Evolutionary conservation across 495 filamentous ascomycete species (phyloP).

Genomic region (Penicillium goetzii): DNA sequence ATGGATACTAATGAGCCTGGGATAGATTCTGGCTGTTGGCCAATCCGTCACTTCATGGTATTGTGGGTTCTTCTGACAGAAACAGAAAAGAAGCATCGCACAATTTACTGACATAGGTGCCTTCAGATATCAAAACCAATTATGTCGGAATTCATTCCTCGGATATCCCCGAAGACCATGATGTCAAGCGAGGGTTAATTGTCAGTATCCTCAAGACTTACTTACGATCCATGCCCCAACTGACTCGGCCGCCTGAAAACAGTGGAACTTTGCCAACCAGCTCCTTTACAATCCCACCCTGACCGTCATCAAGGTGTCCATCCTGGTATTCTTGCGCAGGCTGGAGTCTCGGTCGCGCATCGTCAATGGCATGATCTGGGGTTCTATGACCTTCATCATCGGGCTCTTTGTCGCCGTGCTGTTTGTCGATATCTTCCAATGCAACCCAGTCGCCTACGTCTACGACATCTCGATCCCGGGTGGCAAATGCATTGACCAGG

Average conservation of each 20-base stretch:
- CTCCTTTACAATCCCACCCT: slow-evolving; percentile 67
- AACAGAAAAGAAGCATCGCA: background rate
- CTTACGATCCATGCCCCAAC: background rate
- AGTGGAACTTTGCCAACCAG: slow-evolving; percentile 58
- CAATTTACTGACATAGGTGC: slow-evolving; percentile 10
- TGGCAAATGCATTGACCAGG: slow-evolving; percentile 47
- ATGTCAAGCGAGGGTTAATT: slow-evolving; percentile 24
- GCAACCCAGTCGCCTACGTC: slow-evolving; percentile 48
- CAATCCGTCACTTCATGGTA: slow-evolving; percentile 38
- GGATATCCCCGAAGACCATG: slow-evolving; percentile 44
- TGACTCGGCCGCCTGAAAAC: background rate
- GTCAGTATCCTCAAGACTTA: slow-evolving; percentile 20
- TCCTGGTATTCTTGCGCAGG: slow-evolving; percentile 55
- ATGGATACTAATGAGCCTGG: background rate
- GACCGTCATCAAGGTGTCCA: slow-evolving; percentile 60
- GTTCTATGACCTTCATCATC: slow-evolving; percentile 52
- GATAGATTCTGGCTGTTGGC: slow-evolving; percentile 28
- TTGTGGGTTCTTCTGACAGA: slow-evolving; percentile 24
- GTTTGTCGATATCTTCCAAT: slow-evolving; percentile 63
- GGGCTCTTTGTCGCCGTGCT: slow-evolving; percentile 57
- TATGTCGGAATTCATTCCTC: slow-evolving; percentile 53
- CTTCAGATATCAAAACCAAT: slow-evolving; percentile 55
- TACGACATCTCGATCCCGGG: slow-evolving; percentile 42
- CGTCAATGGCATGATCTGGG: slow-evolving; percentile 46
- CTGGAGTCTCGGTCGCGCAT: slow-evolving; percentile 40